Percentiles rank a stretch among this genome's conserved stretches.
Evolutionary conservation across 2,329 filamentous ascomycete species (phyloP).

Genomic region (Fonsecaea nubica): DNA sequence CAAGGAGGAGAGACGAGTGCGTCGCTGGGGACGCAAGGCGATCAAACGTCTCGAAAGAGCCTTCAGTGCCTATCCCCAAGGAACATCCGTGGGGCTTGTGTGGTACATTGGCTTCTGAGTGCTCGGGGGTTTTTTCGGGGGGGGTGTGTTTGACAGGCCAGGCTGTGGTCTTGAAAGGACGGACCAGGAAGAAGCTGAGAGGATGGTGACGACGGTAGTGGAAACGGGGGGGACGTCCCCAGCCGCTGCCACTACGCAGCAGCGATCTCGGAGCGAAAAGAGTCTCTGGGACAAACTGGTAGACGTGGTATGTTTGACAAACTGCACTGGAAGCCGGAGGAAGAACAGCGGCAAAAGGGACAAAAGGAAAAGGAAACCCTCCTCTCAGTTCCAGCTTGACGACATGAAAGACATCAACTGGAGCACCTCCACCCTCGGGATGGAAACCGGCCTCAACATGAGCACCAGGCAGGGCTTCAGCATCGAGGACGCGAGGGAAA

Average conservation of each 20-base stretch:
- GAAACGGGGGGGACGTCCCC: constrained; percentile 8
- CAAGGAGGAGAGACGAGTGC: constrained; percentile 12
- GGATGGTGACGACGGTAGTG: constrained; percentile 14
- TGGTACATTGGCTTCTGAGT: constrained; percentile 19
- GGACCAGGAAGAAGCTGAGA: neutral
- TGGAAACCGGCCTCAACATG: constrained; percentile 13
- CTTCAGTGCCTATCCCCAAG: constrained; percentile 20
- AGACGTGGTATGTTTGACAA: constrained; percentile 3
- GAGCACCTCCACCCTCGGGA: constrained; percentile 18
- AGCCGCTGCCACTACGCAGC: neutral
- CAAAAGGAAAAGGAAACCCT: neutral
- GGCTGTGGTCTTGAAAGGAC: too few relatives aligned
- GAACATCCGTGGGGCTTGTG: constrained; percentile 9
- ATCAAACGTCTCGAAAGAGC: constrained; percentile 10
- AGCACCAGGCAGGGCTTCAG: neutral
- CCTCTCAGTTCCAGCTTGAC: neutral
- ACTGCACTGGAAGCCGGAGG: constrained; percentile 8
- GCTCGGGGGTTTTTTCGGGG: neutral
- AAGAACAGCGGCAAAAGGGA: neutral
- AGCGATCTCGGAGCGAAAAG: neutral
- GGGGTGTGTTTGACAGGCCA: neutral
- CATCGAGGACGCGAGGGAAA: constrained; percentile 7
- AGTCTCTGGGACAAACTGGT: constrained; percentile 7
- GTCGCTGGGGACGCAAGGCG: constrained; percentile 20
- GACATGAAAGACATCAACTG: constrained; percentile 16